Evolutionary conservation across 75 land plant species (phyloP).

Genomic region (Selaginella moellendorffii): DNA sequence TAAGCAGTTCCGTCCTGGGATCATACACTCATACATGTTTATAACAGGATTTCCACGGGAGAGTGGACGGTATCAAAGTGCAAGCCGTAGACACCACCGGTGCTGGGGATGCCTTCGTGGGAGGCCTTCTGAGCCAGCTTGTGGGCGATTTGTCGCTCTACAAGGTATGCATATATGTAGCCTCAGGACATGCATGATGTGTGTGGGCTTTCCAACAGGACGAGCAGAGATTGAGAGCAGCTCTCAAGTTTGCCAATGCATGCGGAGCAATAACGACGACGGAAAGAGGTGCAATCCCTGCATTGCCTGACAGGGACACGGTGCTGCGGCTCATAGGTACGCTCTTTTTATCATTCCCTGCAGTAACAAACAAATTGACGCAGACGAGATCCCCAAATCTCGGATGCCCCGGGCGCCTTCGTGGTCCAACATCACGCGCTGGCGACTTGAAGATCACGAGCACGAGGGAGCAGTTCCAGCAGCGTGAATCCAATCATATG

Average conservation of each 20-base stretch:
- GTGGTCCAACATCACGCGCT: background rate
- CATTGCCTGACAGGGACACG: constrained; percentile 33
- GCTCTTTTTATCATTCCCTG: too few species aligned
- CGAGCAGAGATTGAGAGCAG: constrained; percentile 31
- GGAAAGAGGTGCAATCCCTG: constrained; percentile 54
- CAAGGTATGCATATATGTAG: constrained; percentile 6
- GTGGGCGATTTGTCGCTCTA: constrained; percentile 26
- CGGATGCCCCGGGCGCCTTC: background rate
- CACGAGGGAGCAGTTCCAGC: too few species aligned
- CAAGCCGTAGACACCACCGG: constrained; percentile 70
- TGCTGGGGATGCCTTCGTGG: constrained; percentile 83
- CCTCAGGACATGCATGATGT: background rate
- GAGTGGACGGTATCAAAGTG: constrained; percentile 41
- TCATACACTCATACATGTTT: background rate
- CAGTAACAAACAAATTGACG: too few species aligned
- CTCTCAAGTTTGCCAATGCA: constrained; percentile 47
- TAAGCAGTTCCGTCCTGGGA: constrained; percentile 5
- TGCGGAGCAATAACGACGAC: constrained; percentile 51
- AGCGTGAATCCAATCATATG: too few species aligned
- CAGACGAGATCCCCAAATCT: constrained; percentile 3
- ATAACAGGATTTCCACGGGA: constrained; percentile 37
- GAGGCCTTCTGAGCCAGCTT: constrained; percentile 44
- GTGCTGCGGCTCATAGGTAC: constrained; percentile 26
- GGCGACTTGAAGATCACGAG: too few species aligned
- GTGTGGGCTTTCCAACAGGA: constrained; percentile 19